phyloP scores from a whole-genome alignment of 768 basidiomycete genomes.

The Lactarius hengduanensis region DNA sequence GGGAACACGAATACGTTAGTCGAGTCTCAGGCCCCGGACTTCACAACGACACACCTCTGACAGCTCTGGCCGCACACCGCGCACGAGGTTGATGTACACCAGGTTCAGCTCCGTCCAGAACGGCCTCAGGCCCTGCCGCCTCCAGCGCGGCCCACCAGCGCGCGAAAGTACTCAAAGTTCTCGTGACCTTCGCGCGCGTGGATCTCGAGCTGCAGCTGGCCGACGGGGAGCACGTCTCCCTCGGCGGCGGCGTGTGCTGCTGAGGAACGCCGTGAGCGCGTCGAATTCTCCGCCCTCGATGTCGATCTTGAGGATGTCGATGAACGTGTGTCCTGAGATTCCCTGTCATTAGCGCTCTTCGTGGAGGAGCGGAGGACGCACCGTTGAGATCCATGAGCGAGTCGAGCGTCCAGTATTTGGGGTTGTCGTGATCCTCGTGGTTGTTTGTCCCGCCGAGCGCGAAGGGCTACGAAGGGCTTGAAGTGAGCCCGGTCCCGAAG shows the following conservation, averaged over 20 bases:
- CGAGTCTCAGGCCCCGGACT: no score
- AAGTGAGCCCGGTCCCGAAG: slow-evolving; percentile 44
- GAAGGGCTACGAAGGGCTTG: no score
- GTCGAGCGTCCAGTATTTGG: slow-evolving; percentile 59
- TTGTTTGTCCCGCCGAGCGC: slow-evolving; percentile 42
- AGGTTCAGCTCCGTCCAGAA: no score
- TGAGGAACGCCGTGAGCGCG: slow-evolving; percentile 48
- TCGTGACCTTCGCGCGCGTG: slow-evolving; percentile 40
- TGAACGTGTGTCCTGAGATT: slow-evolving; percentile 54
- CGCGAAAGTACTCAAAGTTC: slow-evolving; percentile 47
- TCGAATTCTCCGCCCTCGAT: slow-evolving; percentile 69
- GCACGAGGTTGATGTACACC: no score
- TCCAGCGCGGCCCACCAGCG: no score
- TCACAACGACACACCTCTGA: no score
- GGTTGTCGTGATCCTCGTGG: slow-evolving; percentile 44
- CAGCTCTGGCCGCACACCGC: no score
- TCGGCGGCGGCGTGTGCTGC: slow-evolving; percentile 33
- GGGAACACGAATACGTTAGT: no score
- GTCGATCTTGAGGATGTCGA: slow-evolving; percentile 72
- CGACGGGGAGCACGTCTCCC: slow-evolving; percentile 51
- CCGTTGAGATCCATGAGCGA: slow-evolving; percentile 64
- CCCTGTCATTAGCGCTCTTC: no score
- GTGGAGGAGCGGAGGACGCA: slow-evolving; percentile 28
- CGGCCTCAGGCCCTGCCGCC: no score
- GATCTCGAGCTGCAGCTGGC: slow-evolving; percentile 72